Base-by-base conservation (phyloP, 768 basidiomycete species). In the Naganishia vaughanmartiniae region DNA sequence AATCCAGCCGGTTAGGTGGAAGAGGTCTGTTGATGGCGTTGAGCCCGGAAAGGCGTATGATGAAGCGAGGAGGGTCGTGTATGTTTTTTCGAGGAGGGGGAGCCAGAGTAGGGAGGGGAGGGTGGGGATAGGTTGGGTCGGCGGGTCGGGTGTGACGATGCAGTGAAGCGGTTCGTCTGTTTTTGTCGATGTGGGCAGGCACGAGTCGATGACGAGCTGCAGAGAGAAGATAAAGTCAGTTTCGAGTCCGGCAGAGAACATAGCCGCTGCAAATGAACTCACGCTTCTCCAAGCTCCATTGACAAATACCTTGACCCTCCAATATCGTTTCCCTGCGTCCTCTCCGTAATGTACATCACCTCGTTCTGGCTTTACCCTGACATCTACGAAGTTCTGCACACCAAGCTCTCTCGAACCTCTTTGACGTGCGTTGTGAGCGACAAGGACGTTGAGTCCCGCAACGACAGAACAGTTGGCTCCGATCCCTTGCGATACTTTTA, bases 401-500 rank as follows among this genome's bases (percentile, higher is more conserved):
- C 68, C 68, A 46, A 77, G 75, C 30, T 46, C 45, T 24, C 48
- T 15, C 12, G 48, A n/a, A 4, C 74, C 74, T 17, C 70, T 70
- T 65, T 73, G 80, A 12, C 70, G 70, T 5, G 70, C 54, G 55
- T 85, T 84, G 78, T 96, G 90, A 74, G 89, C 88, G 48, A 93
- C 81, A 72, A 89, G 92, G 7, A 92, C 87, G 17, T 89, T 88
- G 14, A 96, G 84, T 0, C 90, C 89, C 0, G 91, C 90, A 63
- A 92, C 92, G 2, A 96, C n/a, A n/a, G n/a, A n/a, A n/a, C n/a
- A n/a, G n/a, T 96, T 92, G 14, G 89, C 87, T 14, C 94, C 87
- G 26, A 89, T 85, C 56, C 89, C 88, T 79, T 97, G 94, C n/a
- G 86, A 81, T 66, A 96, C 87, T 26, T 69, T 69, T 28, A 69